phyloP scores from a whole-genome alignment of 2,329 filamentous ascomycete species.

The Fusarium coicis region DNA sequence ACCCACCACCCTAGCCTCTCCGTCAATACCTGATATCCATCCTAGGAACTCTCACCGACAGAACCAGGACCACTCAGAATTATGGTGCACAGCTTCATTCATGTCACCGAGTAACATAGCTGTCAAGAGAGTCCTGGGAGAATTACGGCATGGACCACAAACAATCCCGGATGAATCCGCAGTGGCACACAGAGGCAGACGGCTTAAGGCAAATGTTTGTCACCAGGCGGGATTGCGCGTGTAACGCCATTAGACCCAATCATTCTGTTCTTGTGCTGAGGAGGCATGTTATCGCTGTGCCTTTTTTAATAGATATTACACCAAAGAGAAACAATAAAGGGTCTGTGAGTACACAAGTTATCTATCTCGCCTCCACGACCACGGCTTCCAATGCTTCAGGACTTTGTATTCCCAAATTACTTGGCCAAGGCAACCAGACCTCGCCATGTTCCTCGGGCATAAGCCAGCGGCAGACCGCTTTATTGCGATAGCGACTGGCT shows the following conservation, averaged over 20 bases:
- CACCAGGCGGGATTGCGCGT: slow-evolving; percentile 27
- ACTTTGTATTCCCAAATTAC: not conserved
- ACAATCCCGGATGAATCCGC: slow-evolving; percentile 25
- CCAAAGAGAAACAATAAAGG: not conserved
- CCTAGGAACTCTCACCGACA: not conserved
- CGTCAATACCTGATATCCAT: not conserved
- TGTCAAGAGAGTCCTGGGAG: slow-evolving; percentile 32
- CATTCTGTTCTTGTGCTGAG: not conserved
- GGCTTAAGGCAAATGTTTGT: slow-evolving; percentile 41
- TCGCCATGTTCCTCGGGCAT: not conserved
- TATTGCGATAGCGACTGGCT: slow-evolving; percentile 6
- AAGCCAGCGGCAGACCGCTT: slow-evolving; percentile 1
- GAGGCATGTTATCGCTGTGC: not conserved
- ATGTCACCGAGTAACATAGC: slow-evolving; percentile 8
- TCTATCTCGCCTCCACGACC: not conserved
- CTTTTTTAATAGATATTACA: not conserved
- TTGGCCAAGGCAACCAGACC: not conserved
- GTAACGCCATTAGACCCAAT: slow-evolving; percentile 20
- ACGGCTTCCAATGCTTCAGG: not conserved
- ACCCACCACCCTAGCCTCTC: not conserved
- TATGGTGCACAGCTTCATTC: slow-evolving; percentile 4
- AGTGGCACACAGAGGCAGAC: slow-evolving; percentile 29
- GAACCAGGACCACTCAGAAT: not conserved
- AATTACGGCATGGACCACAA: slow-evolving; percentile 32
- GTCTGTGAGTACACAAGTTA: not conserved